phyloP scores from a whole-genome alignment of 176 grass and related monocot genomes.

The Avena insularis region DNA sequence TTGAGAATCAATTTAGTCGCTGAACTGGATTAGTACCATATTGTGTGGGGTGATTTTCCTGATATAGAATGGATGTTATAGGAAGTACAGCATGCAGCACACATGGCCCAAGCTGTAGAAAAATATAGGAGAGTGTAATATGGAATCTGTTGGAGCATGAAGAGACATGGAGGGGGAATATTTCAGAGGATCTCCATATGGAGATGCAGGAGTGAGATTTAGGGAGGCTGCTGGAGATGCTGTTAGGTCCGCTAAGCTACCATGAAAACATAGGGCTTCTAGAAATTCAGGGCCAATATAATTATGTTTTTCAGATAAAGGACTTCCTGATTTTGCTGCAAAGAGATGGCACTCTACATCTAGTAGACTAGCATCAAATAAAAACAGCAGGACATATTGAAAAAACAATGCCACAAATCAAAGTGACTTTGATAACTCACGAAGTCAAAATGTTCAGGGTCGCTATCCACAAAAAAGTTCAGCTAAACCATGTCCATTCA shows the following conservation, averaged over 20 bases:
- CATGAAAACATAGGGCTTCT: not conserved
- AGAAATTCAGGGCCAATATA: not conserved
- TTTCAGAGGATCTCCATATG: not conserved
- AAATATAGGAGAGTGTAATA: not conserved
- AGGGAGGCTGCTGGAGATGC: not conserved
- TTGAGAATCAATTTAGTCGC: not conserved
- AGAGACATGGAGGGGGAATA: not conserved
- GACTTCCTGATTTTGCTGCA: not conserved
- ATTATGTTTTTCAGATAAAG: not conserved
- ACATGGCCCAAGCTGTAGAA: not conserved
- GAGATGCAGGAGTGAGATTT: not conserved
- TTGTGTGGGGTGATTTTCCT: not conserved
- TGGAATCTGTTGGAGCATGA: not conserved
- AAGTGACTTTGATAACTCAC: constrained; percentile 13
- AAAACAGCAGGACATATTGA: not conserved
- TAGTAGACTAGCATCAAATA: constrained; percentile 25
- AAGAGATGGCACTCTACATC: constrained; percentile 1
- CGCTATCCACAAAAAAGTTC: not conserved
- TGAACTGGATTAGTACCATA: not conserved
- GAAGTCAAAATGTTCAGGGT: too few relatives aligned
- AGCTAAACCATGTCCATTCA: constrained; percentile 5
- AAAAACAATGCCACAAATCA: not conserved
- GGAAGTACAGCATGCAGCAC: not conserved
- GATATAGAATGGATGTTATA: not conserved
- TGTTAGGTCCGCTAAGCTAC: constrained; percentile 9